These are phyloP conservation scores for Pyrenophora seminiperda DNA, from an alignment of 2,329 filamentous ascomycete genomes.

Conservation along the genomic window DNA sequence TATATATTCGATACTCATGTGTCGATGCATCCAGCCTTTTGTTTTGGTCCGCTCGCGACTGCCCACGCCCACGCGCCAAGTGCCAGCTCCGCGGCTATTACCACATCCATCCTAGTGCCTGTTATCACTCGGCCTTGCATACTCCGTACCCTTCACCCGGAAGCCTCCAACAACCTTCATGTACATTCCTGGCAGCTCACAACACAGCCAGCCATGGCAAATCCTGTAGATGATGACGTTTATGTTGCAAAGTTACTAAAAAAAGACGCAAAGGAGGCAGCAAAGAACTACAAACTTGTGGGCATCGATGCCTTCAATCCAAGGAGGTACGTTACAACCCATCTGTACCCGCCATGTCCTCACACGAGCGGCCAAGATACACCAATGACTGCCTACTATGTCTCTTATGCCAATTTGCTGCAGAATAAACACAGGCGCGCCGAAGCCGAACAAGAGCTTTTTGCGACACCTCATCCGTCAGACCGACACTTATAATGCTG, in stretches of 20 bases:
- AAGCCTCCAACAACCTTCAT: not conserved
- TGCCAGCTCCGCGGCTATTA: slow-evolving; percentile 25
- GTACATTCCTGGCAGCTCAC: not conserved
- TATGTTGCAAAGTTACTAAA: slow-evolving; percentile 80
- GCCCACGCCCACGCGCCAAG: slow-evolving; percentile 21
- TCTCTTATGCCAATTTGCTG: not conserved
- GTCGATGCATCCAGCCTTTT: slow-evolving; percentile 28
- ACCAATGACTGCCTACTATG: not conserved
- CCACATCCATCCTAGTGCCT: slow-evolving; percentile 16
- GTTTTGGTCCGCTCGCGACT: slow-evolving; percentile 31
- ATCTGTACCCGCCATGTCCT: slow-evolving; percentile 7
- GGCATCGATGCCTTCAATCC: slow-evolving; percentile 71
- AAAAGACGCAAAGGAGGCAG: slow-evolving; percentile 76
- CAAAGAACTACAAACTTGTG: slow-evolving; percentile 73
- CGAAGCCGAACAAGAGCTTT: slow-evolving; percentile 91
- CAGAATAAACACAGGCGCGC: slow-evolving; percentile 68
- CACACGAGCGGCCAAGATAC: slow-evolving; percentile 12
- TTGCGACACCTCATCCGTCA: slow-evolving; percentile 85
- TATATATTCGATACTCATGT: not conserved
- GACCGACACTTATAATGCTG: slow-evolving; percentile 86
- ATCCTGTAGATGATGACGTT: slow-evolving; percentile 64
- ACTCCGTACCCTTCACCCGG: not conserved
- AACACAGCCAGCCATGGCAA: slow-evolving; percentile 24
- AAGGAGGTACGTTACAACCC: slow-evolving; percentile 52
- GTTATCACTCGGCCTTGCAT: slow-evolving; percentile 6